Evolutionary conservation across 1,139 yeast genomes (phyloP).

Genomic region (Groenewaldozyma sp.): DNA sequence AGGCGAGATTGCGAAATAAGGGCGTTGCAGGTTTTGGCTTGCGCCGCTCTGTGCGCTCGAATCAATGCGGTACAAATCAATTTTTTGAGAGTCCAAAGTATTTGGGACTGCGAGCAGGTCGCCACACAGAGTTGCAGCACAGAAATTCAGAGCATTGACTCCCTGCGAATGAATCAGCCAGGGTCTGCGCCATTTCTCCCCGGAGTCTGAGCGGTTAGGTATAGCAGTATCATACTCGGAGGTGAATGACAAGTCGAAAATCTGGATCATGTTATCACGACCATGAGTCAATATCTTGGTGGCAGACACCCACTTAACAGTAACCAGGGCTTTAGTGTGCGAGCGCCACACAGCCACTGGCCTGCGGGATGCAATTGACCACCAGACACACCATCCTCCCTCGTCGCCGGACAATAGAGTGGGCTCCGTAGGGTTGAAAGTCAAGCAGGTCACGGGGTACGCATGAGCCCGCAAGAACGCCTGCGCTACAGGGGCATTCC

Average conservation of each 20-base stretch:
- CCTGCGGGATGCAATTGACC: slow-evolving; percentile 30
- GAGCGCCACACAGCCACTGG: slow-evolving; percentile 31
- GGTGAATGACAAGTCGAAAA: slow-evolving; percentile 18
- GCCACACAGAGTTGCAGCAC: slow-evolving; percentile 24
- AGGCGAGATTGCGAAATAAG: slow-evolving; percentile 10
- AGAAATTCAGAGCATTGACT: slow-evolving; percentile 34
- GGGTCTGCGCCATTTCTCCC: slow-evolving; percentile 22
- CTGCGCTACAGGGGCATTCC: slow-evolving; percentile 10
- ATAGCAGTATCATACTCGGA: slow-evolving; percentile 10
- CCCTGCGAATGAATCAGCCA: slow-evolving; percentile 30
- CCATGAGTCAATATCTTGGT: slow-evolving; percentile 30
- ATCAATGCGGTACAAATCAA: slow-evolving; percentile 33
- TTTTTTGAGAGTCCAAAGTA: slow-evolving; percentile 29
- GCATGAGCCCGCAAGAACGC: slow-evolving; percentile 26
- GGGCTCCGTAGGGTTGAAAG: slow-evolving; percentile 14
- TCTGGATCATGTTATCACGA: slow-evolving; percentile 30
- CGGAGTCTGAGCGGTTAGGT: slow-evolving; percentile 14
- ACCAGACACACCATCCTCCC: slow-evolving; percentile 31
- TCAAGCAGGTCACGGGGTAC: slow-evolving; percentile 21
- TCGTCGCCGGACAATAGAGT: slow-evolving; percentile 30
- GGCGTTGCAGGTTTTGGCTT: slow-evolving; percentile 6
- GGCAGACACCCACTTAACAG: slow-evolving; percentile 21
- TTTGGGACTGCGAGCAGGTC: slow-evolving; percentile 29
- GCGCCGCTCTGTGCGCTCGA: slow-evolving; percentile 9
- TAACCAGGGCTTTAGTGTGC: slow-evolving; percentile 26